Base-by-base conservation (phyloP, 345 rosid species). In the Boechera divaricarpa region DNA sequence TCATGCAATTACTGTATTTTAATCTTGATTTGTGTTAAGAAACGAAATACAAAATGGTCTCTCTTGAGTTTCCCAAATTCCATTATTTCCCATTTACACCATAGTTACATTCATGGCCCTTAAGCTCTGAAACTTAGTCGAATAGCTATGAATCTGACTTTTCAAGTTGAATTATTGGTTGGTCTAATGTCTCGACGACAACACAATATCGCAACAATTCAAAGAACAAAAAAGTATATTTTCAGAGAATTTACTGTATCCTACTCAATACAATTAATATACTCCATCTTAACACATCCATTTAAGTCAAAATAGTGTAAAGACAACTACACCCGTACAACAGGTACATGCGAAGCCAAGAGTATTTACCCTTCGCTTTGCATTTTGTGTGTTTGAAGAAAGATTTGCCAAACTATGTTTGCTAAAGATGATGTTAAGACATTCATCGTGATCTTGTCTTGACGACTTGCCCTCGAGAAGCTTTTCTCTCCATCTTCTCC, bases 401-500 rank as follows among this genome's bases (percentile, higher is more conserved):
- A 6, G 16, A 3, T 60, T 29, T 52, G 24, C 42, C 57, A 69
- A 48, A 26, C 26, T 24, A 7, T 31, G 69, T 76, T 24, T 51
- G 58, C 76, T 69, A 52, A 62, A 35, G 52, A 55, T 47, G 58
- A 33, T 39, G 63, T 45, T 59, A 52, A 53, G 48, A 65, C 39
- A 26, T 56, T 83, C 67, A 93, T 69, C 88, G 82, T 49, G 77
- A 69, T 81, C 93, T 91, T 67, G 89, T 85, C 88, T 79, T 90
- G 38, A 86, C 81, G 60, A 82, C 82, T 86, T 86, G 93, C 72
- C 79, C 82, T 73, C 90, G 83, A 4, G 96, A 87, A 63, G 91
- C 88, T 72, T 86, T 87, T 82, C 77, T 94, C 90, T 94, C 98
- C 91, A 94, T 83, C 87, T 88, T 94, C 82, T 91, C 96, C 70